Conservation (phyloP, 495 filamentous ascomycete species). For the Aspergillus ellipticus region DNA sequence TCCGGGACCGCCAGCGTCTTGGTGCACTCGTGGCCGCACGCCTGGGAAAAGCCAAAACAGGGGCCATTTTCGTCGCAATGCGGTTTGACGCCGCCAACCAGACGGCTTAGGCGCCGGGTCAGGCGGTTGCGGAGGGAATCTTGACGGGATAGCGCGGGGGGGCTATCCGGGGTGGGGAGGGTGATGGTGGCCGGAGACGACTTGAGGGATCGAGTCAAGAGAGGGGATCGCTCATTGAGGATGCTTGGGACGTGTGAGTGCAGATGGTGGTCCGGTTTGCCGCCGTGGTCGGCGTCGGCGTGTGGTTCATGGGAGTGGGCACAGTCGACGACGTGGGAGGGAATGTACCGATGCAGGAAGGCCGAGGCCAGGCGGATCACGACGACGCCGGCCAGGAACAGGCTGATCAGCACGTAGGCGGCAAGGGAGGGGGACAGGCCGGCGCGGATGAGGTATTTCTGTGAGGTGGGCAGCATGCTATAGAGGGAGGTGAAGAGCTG, state of each 20-base stretch:
- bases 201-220: conserved; percentile 27
- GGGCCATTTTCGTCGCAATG: conserved; percentile 71
- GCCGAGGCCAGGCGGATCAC: conserved; percentile 79
- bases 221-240: conserved; percentile 44
- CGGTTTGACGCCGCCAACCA: conserved; percentile 64
- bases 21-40: conserved; percentile 75
- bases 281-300: conserved; percentile 30
- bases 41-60: conserved; percentile 81
- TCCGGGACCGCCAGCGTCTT: conserved; percentile 27
- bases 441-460: conserved; percentile 65
- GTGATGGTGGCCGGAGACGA: conserved; percentile 23
- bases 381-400: conserved; percentile 77
- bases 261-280: conserved; percentile 18
- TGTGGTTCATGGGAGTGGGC: conserved; percentile 71
- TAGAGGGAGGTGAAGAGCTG: conserved; percentile 92
- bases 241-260: conserved; percentile 17
- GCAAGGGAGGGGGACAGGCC: conserved; percentile 63
- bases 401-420: conserved; percentile 67
- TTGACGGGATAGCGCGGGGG: not conserved
- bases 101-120: conserved; percentile 52
- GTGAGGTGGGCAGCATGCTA: conserved; percentile 87
- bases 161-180: not conserved
- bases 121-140: conserved; percentile 40
- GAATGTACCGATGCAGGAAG: conserved; percentile 76
- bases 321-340: conserved; percentile 92